Conservation (phyloP, 176 grass and related monocot species). For the Bolboschoenus planiculmis region DNA sequence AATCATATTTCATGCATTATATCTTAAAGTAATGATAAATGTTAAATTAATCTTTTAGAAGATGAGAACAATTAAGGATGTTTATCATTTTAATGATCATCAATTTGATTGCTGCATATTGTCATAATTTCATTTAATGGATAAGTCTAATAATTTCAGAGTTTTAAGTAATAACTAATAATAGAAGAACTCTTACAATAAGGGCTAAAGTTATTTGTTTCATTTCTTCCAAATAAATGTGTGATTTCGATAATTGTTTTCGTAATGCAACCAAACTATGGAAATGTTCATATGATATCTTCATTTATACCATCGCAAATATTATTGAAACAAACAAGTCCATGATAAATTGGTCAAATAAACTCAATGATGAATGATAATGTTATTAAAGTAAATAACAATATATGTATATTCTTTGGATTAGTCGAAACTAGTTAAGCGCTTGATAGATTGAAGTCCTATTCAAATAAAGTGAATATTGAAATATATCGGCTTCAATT, state of each 20-base stretch:
- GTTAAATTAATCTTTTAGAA: background rate
- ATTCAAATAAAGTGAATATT: too few relatives aligned
- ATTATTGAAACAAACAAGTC: too few relatives aligned
- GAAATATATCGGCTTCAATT: too few relatives aligned
- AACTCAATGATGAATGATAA: too few relatives aligned
- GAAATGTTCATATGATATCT: too few relatives aligned
- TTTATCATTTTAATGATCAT: background rate
- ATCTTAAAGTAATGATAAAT: background rate
- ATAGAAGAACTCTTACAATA: background rate
- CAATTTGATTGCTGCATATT: background rate
- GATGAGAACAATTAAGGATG: background rate
- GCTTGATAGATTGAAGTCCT: too few relatives aligned
- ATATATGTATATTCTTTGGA: too few relatives aligned
- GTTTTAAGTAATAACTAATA: background rate
- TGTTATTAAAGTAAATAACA: too few relatives aligned
- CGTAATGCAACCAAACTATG: background rate
- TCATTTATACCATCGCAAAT: too few relatives aligned
- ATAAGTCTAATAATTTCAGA: background rate
- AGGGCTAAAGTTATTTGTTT: background rate
- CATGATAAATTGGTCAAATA: too few relatives aligned
- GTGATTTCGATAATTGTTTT: background rate
- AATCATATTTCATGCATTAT: background rate
- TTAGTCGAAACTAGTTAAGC: too few relatives aligned
- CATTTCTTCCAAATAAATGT: background rate
- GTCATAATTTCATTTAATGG: constrained; percentile 4